These are phyloP conservation scores for Neocallimastix lanati DNA, from an alignment of 192 early-diverging fungal genomes.

Conservation along the genomic window DNA sequence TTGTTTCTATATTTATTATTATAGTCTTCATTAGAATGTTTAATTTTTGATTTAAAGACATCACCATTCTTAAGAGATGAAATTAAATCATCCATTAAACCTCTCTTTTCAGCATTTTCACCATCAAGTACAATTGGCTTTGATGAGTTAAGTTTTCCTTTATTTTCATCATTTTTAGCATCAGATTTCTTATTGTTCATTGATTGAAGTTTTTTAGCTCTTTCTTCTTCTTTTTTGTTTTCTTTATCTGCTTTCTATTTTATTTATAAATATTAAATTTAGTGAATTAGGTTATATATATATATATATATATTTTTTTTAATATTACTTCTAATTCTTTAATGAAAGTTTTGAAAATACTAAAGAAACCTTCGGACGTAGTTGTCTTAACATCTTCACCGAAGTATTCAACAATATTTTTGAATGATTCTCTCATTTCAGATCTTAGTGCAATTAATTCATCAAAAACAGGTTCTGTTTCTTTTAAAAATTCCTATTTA, in stretches of 20 bases:
- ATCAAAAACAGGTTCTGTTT: constrained; percentile 1
- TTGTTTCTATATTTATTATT: not conserved
- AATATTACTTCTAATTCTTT: constrained; percentile 11
- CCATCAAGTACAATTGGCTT: not conserved
- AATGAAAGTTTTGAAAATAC: constrained; percentile 18
- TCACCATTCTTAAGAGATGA: constrained; percentile 12
- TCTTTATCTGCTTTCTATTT: constrained; percentile 17
- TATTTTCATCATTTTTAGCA: constrained; percentile 2
- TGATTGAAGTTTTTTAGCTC: constrained; percentile 5
- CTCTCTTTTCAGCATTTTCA: constrained; percentile 8
- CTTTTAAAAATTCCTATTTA: constrained; percentile 7
- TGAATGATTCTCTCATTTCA: constrained; percentile 12
- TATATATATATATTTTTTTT: too few species aligned
- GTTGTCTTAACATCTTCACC: constrained; percentile 26
- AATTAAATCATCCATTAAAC: constrained; percentile 17
- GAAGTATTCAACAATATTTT: constrained; percentile 11
- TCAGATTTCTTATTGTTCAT: constrained; percentile 5
- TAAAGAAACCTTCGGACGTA: constrained; percentile 33
- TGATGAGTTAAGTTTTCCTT: not conserved
- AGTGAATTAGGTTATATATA: too few species aligned
- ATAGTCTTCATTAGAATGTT: not conserved
- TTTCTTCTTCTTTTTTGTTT: constrained; percentile 13
- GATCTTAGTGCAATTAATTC: constrained; percentile 2
- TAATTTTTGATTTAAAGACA: constrained; percentile 6
- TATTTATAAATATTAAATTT: too few species aligned